Evolutionary conservation across 2,329 filamentous ascomycete species (phyloP), one percentile per base, ranked within the genome.

Genomic region (Orbilia javanica): DNA sequence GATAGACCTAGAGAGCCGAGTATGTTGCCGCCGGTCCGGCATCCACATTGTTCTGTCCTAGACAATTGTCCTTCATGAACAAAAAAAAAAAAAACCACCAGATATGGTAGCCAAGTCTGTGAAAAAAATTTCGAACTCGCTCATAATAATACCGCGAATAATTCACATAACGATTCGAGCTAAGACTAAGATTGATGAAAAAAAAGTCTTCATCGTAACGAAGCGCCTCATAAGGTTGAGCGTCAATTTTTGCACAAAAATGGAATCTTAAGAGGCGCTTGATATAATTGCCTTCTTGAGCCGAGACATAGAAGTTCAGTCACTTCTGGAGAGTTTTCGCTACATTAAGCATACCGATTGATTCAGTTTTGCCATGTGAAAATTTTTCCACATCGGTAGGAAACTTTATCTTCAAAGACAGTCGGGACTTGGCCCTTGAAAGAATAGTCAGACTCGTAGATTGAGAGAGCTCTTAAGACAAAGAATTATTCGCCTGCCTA

Each of bases 221-320:
- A 66, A 60, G 22, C 29, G 50, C 50, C 39, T 52, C 39, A 29
- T 65, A 50, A 60, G 46, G 48, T 57, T 62, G 52, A 70, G 66
- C 27, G 53, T 57, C 18, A 52, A 60, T 27, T 50, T 46, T 52
- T 18, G 15, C 27, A 22, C 22, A 34, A 34, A 46, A 48, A 31
- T 11, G 13, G 22, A 18, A 4, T 25, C 20, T 50, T 22, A 22
- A 27, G 11, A 42, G 25, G 53, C 15, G 55, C 22, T 42, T 18
- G 13, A 67, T n/a, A n/a, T n/a, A n/a, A n/a, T 29, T 50, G 60
- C 73, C 60, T 62, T 60, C 13, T 48, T 1, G 62, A 71, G n/a
- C 66, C 73, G 73, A 77, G 73, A 77, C 73, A 76, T 44, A 46
- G 20, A 53, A 22, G n/a, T 65, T 20, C 34, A 52, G 52, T 36